Percentiles rank a stretch among this genome's conserved stretches.
These are phyloP conservation scores for Agaricus blazei DNA, from an alignment of 768 basidiomycete genomes.

Conservation along the genomic window DNA sequence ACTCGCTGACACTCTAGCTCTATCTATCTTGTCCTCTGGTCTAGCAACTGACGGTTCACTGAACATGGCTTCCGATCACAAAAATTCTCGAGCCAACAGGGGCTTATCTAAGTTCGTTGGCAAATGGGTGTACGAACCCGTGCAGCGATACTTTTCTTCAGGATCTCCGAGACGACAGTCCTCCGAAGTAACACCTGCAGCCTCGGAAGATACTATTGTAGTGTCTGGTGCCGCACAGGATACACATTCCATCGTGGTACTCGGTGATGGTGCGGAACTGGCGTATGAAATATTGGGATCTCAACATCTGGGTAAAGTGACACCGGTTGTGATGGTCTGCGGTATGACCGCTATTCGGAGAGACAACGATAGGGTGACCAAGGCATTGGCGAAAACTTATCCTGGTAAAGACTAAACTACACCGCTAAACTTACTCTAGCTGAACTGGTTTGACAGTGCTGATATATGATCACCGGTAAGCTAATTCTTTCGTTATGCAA, in stretches of 20 bases:
- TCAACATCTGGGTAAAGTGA: slow-evolving; percentile 21
- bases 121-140: background rate
- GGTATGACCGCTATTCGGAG: slow-evolving; percentile 33
- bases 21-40: background rate
- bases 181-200: background rate
- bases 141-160: slow-evolving; percentile 1
- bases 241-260: slow-evolving; percentile 20
- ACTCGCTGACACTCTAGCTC: background rate
- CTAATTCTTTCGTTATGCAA: background rate
- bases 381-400: slow-evolving; percentile 27
- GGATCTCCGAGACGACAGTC: background rate
- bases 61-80: background rate
- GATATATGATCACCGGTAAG: slow-evolving; percentile 32
- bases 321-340: slow-evolving; percentile 37
- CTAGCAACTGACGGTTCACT: background rate
- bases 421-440: background rate
- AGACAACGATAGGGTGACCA: slow-evolving; percentile 35
- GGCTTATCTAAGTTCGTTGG: background rate
- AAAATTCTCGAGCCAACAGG: slow-evolving; percentile 3
- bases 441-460: slow-evolving; percentile 26
- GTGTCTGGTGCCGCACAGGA: slow-evolving; percentile 13
- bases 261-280: slow-evolving; percentile 38
- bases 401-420: slow-evolving; percentile 27
- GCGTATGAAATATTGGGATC: slow-evolving; percentile 40
- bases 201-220: background rate